phyloP scores from a whole-genome alignment of 306 rosid species.

The Pachyrhizus erosus region DNA sequence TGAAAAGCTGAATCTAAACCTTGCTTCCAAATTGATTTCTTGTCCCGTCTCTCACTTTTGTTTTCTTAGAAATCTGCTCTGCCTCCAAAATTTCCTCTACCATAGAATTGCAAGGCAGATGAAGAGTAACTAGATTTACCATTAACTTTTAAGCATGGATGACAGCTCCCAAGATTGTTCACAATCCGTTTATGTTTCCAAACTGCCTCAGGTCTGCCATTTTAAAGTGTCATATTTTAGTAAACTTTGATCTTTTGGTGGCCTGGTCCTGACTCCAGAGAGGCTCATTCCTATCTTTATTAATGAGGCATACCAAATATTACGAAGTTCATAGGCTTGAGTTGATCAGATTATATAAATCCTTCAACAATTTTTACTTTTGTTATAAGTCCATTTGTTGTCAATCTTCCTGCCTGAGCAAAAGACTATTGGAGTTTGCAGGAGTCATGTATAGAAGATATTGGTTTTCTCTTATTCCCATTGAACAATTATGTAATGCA shows the following conservation, averaged over 20 bases:
- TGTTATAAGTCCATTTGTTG: background rate
- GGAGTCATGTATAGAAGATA: constrained; percentile 6
- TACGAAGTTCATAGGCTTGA: background rate
- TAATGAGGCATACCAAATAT: background rate
- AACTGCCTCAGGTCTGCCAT: background rate
- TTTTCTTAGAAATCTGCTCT: constrained; percentile 1
- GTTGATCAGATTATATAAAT: constrained; percentile 28
- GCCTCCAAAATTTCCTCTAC: constrained; percentile 19
- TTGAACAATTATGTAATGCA: constrained; percentile 8
- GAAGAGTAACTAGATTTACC: background rate
- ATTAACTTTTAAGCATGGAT: constrained; percentile 20
- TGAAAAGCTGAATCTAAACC: background rate
- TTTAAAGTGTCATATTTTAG: constrained; percentile 19
- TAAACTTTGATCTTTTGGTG: constrained; percentile 25
- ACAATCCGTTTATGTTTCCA: background rate
- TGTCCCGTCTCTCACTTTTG: background rate
- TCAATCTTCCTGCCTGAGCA: constrained; percentile 37
- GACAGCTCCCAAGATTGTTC: background rate
- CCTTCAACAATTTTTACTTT: background rate
- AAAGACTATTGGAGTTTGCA: background rate
- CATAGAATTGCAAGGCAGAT: constrained; percentile 6
- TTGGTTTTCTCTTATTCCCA: constrained; percentile 21
- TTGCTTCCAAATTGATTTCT: background rate
- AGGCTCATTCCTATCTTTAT: constrained; percentile 14
- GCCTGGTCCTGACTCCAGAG: constrained; percentile 18